Evolutionary conservation across 2,329 filamentous ascomycete genomes (phyloP).

Genomic region (Falciphora oryzae): DNA sequence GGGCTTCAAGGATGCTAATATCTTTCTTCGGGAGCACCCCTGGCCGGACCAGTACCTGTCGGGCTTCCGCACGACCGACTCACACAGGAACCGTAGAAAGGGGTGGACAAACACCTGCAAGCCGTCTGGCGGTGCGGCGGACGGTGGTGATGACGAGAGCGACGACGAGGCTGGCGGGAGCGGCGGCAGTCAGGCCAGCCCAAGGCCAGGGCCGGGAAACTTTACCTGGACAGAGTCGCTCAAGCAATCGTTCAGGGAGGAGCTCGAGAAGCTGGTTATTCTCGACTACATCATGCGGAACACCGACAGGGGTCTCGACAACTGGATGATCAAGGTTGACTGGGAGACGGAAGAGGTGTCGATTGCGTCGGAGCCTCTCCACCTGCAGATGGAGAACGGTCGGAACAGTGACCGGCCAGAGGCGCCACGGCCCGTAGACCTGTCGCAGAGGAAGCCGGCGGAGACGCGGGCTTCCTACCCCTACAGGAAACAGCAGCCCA

Average conservation of each 20-base stretch:
- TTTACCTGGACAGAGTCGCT: slow-evolving; percentile 85
- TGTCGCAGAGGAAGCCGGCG: slow-evolving; percentile 35
- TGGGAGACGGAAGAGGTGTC: slow-evolving; percentile 76
- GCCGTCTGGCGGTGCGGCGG: slow-evolving; percentile 44
- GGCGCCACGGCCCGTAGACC: slow-evolving; percentile 57
- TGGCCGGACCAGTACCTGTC: slow-evolving; percentile 87
- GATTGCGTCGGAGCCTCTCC: slow-evolving; percentile 74
- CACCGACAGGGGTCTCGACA: slow-evolving; percentile 91
- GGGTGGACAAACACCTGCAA: slow-evolving; percentile 77
- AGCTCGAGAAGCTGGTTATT: slow-evolving; percentile 94
- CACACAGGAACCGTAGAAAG: slow-evolving; percentile 61
- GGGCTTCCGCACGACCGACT: slow-evolving; percentile 63
- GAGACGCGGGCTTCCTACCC: slow-evolving; percentile 49
- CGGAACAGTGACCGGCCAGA: slow-evolving; percentile 40
- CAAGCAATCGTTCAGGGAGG: slow-evolving; percentile 89
- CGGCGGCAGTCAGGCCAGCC: slow-evolving; percentile 20
- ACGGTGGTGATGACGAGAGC: slow-evolving; percentile 56
- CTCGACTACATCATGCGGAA: slow-evolving; percentile 99
- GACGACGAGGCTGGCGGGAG: slow-evolving; percentile 36
- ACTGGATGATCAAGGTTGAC: slow-evolving; percentile 99
- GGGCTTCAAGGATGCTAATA: slow-evolving; percentile 93
- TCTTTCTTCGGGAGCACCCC: slow-evolving; percentile 90
- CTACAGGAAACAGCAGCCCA: slow-evolving; percentile 75
- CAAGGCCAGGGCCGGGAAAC: slow-evolving; percentile 38
- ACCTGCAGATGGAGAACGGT: slow-evolving; percentile 55